Percentiles rank a stretch among this genome's conserved stretches.
phyloP scores from a whole-genome alignment of 2,329 filamentous ascomycete species.

The Penicillium polonicum region DNA sequence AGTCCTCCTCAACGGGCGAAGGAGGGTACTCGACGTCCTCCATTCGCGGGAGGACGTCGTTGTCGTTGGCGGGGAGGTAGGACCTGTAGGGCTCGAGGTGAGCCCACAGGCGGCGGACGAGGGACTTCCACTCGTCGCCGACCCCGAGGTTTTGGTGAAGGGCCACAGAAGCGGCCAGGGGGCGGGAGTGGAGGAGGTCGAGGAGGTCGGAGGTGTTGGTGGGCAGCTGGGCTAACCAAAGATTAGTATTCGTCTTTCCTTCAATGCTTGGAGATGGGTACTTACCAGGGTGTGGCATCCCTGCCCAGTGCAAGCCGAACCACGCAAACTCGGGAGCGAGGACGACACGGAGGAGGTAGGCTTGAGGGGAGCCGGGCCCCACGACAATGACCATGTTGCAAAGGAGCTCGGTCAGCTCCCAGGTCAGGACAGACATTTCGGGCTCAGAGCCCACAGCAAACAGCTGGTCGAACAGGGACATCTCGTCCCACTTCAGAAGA shows the following conservation, averaged over 20 bases:
- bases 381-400: slow-evolving; percentile 10
- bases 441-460: neutral
- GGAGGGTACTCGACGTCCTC: neutral
- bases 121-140: neutral
- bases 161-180: neutral
- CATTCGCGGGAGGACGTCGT: neutral
- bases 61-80: neutral
- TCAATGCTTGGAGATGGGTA: neutral
- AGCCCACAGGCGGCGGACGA: neutral
- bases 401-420: slow-evolving; percentile 3
- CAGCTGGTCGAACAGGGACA: neutral
- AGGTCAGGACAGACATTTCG: neutral
- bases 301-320: slow-evolving; percentile 9
- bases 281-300: slow-evolving; percentile 1
- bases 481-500: neutral
- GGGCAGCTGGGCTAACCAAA: neutral
- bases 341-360: slow-evolving; percentile 5
- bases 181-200: neutral
- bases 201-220: neutral
- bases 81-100: neutral
- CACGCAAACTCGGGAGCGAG: slow-evolving; percentile 10
- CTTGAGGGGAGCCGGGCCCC: neutral
- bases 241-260: neutral
- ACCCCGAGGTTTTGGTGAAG: neutral
- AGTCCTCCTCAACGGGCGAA: neutral